Conservation (phyloP, 441 rosid species). For the Erysimum cheiri region DNA sequence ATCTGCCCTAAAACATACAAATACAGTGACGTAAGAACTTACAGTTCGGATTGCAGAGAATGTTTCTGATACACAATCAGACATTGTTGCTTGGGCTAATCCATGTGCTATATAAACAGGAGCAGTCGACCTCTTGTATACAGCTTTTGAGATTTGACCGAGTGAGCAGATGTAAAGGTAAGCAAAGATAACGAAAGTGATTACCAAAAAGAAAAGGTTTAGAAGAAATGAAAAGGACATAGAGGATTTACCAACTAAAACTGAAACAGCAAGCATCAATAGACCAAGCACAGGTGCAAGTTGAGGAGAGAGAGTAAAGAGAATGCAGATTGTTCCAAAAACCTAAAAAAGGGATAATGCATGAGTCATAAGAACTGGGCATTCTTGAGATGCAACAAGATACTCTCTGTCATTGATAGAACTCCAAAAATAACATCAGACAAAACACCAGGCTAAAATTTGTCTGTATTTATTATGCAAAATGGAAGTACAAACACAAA, state of each 20-base stretch:
- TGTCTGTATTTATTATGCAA: conserved; percentile 4
- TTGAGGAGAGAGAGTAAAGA: conserved; percentile 80
- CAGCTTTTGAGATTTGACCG: conserved; percentile 52
- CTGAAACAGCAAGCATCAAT: conserved; percentile 74
- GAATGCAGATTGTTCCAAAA: conserved; percentile 78
- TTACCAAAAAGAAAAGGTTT: background rate
- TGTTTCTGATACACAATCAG: conserved; percentile 94
- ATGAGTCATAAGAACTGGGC: conserved; percentile 7
- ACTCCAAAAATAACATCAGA: conserved; percentile 9
- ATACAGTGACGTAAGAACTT: conserved; percentile 45
- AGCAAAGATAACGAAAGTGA: conserved; percentile 40
- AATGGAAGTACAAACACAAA: conserved; percentile 43
- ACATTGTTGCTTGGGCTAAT: conserved; percentile 86
- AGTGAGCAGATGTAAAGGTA: conserved; percentile 35
- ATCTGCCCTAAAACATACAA: conserved; percentile 11
- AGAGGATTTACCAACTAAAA: conserved; percentile 73
- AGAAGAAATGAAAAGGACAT: conserved; percentile 23
- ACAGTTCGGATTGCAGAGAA: conserved; percentile 94
- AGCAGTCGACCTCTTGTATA: conserved; percentile 84
- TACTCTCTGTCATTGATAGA: conserved; percentile 19
- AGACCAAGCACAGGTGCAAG: conserved; percentile 89
- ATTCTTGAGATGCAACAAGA: conserved; percentile 28
- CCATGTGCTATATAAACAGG: conserved; percentile 88
- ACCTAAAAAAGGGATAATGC: conserved; percentile 56
- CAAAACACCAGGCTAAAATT: conserved; percentile 15